These are phyloP conservation scores for Hyparrhenia diplandra DNA, from an alignment of 176 grass and related monocot species.

Conservation along the genomic window DNA sequence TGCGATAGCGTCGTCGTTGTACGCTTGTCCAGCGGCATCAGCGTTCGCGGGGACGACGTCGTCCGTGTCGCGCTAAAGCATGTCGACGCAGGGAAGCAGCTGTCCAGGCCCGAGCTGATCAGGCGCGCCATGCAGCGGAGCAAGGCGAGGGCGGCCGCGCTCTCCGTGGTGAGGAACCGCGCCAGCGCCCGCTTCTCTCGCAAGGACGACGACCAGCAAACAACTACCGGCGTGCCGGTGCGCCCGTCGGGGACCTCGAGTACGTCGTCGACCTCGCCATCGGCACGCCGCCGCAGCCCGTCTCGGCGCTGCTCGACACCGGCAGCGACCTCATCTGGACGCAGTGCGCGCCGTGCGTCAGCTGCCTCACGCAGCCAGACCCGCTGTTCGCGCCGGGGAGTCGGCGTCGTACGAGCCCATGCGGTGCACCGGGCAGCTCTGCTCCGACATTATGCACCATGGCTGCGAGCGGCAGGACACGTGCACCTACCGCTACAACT, in stretches of 20 bases:
- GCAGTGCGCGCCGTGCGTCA: conserved; percentile 58
- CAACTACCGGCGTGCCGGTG: not conserved
- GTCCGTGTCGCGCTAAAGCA: conserved; percentile 38
- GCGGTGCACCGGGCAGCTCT: conserved; percentile 46
- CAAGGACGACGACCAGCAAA: not conserved
- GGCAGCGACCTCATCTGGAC: conserved; percentile 71
- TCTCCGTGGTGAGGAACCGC: conserved; percentile 18
- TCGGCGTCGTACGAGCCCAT: conserved; percentile 57
- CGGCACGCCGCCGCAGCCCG: conserved; percentile 51
- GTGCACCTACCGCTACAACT: conserved; percentile 62
- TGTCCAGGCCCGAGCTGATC: conserved; percentile 46
- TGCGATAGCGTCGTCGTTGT: not conserved
- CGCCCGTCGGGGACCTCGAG: conserved; percentile 42
- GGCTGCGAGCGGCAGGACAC: conserved; percentile 36
- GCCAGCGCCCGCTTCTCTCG: not conserved
- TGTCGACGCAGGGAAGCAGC: conserved; percentile 39
- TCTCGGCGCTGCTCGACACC: conserved; percentile 45
- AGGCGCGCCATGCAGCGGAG: conserved; percentile 39
- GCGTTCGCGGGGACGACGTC: conserved; percentile 8
- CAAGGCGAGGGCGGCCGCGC: conserved; percentile 38
- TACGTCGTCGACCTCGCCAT: conserved; percentile 52
- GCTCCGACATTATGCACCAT: conserved; percentile 31
- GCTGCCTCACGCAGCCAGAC: conserved; percentile 45
- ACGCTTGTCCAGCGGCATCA: not conserved
- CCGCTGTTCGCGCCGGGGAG: conserved; percentile 38